These are phyloP conservation scores for Gnetum montanum DNA, from an alignment of 75 land plant genomes.

Conservation along the genomic window DNA sequence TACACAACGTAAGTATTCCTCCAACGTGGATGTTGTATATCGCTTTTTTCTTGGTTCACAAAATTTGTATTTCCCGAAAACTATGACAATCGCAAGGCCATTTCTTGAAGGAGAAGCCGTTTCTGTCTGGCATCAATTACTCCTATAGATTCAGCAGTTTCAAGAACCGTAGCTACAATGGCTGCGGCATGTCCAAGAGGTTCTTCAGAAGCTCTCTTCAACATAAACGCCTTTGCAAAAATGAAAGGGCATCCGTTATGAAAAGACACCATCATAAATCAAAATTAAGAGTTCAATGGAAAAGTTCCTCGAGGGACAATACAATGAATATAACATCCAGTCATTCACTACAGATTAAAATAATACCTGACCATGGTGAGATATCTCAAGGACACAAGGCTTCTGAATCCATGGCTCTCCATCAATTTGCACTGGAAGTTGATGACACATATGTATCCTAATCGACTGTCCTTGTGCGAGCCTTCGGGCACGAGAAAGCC, in stretches of 20 bases:
- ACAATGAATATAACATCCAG: no score
- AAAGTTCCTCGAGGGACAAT: no score
- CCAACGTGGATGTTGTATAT: no score
- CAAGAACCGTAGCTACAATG: slow-evolving; percentile 71
- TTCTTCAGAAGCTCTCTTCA: slow-evolving; percentile 70
- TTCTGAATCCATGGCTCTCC: slow-evolving; percentile 90
- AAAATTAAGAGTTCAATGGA: not conserved
- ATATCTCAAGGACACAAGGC: slow-evolving; percentile 42
- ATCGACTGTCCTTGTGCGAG: slow-evolving; percentile 78
- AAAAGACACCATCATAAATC: not conserved
- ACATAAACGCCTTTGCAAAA: slow-evolving; percentile 78
- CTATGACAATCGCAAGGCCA: slow-evolving; percentile 67
- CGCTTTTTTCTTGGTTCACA: no score
- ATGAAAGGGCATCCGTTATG: not conserved
- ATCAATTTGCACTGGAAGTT: slow-evolving; percentile 82
- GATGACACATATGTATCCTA: slow-evolving; percentile 41
- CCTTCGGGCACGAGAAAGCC: slow-evolving; percentile 75
- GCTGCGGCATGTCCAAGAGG: slow-evolving; percentile 94
- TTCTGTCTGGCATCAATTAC: slow-evolving; percentile 69
- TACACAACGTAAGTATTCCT: no score
- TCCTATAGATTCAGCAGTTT: slow-evolving; percentile 61
- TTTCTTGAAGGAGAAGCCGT: slow-evolving; percentile 71
- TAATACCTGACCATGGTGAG: slow-evolving; percentile 80
- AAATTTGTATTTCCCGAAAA: not conserved
- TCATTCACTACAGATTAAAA: no score